Evolutionary conservation across 805 yeast species (phyloP).

Genomic region (Teunomyces funiuensis): DNA sequence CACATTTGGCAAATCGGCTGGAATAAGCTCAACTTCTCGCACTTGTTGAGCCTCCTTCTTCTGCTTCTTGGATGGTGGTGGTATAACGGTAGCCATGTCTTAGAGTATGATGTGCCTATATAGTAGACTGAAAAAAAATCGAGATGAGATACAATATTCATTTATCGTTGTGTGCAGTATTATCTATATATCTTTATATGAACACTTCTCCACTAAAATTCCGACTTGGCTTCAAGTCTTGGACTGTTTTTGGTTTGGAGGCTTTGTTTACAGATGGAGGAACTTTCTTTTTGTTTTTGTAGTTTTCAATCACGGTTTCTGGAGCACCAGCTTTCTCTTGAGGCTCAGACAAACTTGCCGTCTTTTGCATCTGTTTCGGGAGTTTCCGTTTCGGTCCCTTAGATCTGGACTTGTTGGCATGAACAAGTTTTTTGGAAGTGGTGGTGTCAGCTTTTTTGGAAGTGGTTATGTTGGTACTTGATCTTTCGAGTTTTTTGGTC

Average conservation of each 20-base stretch:
- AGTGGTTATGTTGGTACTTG: conserved; percentile 16
- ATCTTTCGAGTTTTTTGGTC: conserved; percentile 5
- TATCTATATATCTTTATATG: conserved; percentile 13
- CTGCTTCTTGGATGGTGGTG: conserved; percentile 91
- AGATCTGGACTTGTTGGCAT: conserved; percentile 47
- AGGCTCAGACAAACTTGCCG: background rate
- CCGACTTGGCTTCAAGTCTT: conserved; percentile 24
- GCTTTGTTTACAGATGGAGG: conserved; percentile 25
- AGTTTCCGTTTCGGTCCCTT: conserved; percentile 53
- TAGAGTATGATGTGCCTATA: background rate
- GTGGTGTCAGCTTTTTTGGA: conserved; percentile 12
- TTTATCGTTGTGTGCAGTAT: background rate
- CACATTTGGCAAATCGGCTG: conserved; percentile 82
- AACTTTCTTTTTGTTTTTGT: conserved; percentile 8
- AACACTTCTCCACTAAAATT: conserved; percentile 33
- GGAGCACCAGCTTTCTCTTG: background rate
- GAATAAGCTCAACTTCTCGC: conserved; percentile 69
- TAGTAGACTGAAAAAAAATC: background rate
- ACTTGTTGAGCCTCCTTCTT: conserved; percentile 80
- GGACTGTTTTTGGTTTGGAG: conserved; percentile 21
- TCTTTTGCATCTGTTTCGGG: conserved; percentile 28
- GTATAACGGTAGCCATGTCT: conserved; percentile 85
- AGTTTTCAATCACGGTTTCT: conserved; percentile 2
- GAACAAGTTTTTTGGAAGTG: conserved; percentile 31
- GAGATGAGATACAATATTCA: background rate